Evolutionary conservation across 1,139 yeast species (phyloP).

Genomic region (Protomyces lactucae-debilis): DNA sequence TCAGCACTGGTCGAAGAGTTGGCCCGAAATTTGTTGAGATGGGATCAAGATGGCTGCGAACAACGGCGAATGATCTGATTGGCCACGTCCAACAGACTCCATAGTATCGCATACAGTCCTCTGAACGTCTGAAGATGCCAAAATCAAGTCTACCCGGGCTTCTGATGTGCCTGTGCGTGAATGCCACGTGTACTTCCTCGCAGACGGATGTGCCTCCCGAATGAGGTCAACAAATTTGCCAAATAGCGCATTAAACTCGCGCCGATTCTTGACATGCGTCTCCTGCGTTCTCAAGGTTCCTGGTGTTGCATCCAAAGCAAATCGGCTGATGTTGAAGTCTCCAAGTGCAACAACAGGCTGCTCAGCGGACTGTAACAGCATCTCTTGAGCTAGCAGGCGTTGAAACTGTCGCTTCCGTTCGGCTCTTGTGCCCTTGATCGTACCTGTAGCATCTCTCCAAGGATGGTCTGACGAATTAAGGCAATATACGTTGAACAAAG

Average conservation of each 20-base stretch:
- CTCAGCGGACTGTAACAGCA: neutral
- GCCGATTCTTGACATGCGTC: constrained; percentile 14
- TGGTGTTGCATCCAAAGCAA: constrained; percentile 4
- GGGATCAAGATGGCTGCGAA: neutral
- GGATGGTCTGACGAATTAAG: constrained; percentile 15
- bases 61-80: constrained; percentile 19
- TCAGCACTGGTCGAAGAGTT: too few species aligned
- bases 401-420: constrained; percentile 13
- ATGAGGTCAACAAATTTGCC: constrained; percentile 2
- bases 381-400: neutral
- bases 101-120: constrained; percentile 1
- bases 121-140: neutral
- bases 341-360: constrained; percentile 1
- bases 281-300: constrained; percentile 4
- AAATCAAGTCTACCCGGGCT: constrained; percentile 18
- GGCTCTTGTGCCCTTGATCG: constrained; percentile 4
- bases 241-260: constrained; percentile 13
- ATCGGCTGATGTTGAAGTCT: constrained; percentile 21
- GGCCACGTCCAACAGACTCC: constrained; percentile 4
- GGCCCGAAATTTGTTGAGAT: too few species aligned
- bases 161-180: constrained; percentile 15
- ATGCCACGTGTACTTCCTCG: constrained; percentile 18
- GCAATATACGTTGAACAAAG: constrained; percentile 17
- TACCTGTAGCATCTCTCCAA: constrained; percentile 8
- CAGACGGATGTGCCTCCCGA: constrained; percentile 7